These are phyloP conservation scores for Penicillium aurantiogriseum DNA, from an alignment of 2,329 filamentous ascomycete genomes.

Conservation along the genomic window DNA sequence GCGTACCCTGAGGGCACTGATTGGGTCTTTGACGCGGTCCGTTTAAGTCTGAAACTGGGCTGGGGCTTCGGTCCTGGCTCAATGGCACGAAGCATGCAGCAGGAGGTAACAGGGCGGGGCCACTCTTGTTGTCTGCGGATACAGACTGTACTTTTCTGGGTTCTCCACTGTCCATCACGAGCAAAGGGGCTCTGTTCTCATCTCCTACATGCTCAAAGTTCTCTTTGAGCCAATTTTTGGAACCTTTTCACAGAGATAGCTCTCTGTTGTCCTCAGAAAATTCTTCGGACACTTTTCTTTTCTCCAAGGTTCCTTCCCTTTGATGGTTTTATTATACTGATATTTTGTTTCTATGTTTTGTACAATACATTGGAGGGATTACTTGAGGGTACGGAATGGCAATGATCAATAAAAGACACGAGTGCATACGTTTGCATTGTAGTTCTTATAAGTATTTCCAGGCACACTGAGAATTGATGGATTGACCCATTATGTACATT, in stretches of 20 bases:
- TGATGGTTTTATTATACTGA: too few species aligned
- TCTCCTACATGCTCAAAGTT: too few species aligned
- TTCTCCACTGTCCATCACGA: too few species aligned
- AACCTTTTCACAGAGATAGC: not conserved
- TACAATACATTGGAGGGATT: not conserved
- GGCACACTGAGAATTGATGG: not conserved
- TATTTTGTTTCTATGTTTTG: not conserved
- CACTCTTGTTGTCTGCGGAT: too few species aligned
- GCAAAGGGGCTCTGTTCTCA: too few species aligned
- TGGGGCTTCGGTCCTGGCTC: too few species aligned
- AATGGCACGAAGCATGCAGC: too few species aligned
- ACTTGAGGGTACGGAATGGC: not conserved
- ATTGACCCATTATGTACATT: not conserved
- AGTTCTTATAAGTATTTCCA: not conserved
- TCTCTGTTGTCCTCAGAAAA: not conserved
- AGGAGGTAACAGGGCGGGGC: too few species aligned
- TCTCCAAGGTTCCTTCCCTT: not conserved
- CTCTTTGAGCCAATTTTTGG: not conserved
- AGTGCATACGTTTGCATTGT: not conserved
- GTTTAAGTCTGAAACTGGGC: too few species aligned
- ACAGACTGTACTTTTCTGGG: too few species aligned
- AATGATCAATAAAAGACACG: not conserved
- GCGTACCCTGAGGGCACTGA: too few species aligned
- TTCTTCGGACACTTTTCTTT: not conserved
- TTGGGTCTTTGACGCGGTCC: too few species aligned